These are phyloP conservation scores for Pisolithus orientalis DNA, from an alignment of 768 basidiomycete species.

Conservation along the genomic window DNA sequence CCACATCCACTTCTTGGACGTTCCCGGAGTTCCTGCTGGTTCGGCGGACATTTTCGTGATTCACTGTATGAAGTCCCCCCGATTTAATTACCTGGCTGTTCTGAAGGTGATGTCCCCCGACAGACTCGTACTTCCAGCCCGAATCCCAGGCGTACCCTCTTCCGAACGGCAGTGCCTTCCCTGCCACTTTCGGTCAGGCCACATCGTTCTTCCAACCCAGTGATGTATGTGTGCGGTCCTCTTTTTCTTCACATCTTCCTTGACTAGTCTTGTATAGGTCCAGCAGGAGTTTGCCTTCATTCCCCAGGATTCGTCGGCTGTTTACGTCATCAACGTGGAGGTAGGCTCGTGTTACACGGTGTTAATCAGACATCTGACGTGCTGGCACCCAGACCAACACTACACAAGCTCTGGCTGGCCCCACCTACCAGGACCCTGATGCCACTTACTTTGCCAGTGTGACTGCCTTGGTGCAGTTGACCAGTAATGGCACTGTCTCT, in stretches of 20 bases:
- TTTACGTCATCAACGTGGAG: conserved; percentile 71
- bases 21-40: conserved; percentile 62
- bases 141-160: conserved; percentile 51
- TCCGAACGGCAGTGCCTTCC: conserved; percentile 46
- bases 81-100: background rate
- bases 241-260: background rate
- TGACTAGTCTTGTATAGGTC: conserved; percentile 31
- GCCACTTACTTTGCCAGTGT: conserved; percentile 62
- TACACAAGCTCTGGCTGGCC: conserved; percentile 55
- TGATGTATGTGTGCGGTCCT: conserved; percentile 34
- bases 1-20: conserved; percentile 78
- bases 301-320: conserved; percentile 63
- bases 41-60: conserved; percentile 78
- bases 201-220: conserved; percentile 59
- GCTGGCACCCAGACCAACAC: conserved; percentile 46
- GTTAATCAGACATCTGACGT: too few species aligned
- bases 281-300: conserved; percentile 75
- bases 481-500: conserved; percentile 51
- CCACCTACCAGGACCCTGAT: conserved; percentile 49
- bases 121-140: conserved; percentile 80
- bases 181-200: conserved; percentile 60
- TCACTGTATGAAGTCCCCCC: conserved; percentile 54
- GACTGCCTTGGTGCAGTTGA: conserved; percentile 60
- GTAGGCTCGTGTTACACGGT: conserved; percentile 20
- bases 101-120: background rate